Evolutionary conservation across 805 yeast genomes (phyloP), one percentile per base, ranked within the genome.

Genomic region (Wickerhamiella lipophila): DNA sequence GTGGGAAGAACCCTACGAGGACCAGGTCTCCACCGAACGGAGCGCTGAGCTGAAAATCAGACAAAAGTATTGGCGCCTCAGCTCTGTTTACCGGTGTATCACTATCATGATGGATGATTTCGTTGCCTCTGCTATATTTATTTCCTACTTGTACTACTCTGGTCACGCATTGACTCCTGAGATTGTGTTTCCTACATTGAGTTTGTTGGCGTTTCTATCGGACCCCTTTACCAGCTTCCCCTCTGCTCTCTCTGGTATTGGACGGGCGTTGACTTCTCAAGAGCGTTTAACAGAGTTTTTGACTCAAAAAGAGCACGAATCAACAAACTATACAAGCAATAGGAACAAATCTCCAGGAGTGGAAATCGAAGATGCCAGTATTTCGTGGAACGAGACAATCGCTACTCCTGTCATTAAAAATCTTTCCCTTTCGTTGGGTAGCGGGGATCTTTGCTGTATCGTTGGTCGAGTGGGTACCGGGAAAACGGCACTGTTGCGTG

Each of bases 381-480:
- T 52, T 1, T 29, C 46, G n/a, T 56, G 58, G 56, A 50, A 46
- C 8, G 50, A 38, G 12, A 88, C 83, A 19, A 25, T 27, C 12
- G 19, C 18, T n/a, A 30, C 27, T 18, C 40, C 40, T 5, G 41
- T 44, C 15, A n/a, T 45, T 15, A 76, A 75, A 51, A 68, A 78
- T 55, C 74, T 85, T 45, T 76, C 77, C 57, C 75, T 83, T 51
- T 63, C 58, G 19, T 81, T 87, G 9, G 73, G 70, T 46, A 83
- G 83, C 58, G 94, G 92, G 50, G 83, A 84, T 52, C 70, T 88
- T 55, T 76, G 79, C 52, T 88, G 96, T 67, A 74, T 88, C 54
- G 86, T 87, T 29, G 96, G 96, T 29, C 76, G 75, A 56, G 96
- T 89, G 46, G 97, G 96, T 29, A 70, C 83, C 16, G 97, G 96